Base-by-base conservation (phyloP, 2,329 filamentous ascomycete genomes). In the Biscogniauxia marginata region DNA sequence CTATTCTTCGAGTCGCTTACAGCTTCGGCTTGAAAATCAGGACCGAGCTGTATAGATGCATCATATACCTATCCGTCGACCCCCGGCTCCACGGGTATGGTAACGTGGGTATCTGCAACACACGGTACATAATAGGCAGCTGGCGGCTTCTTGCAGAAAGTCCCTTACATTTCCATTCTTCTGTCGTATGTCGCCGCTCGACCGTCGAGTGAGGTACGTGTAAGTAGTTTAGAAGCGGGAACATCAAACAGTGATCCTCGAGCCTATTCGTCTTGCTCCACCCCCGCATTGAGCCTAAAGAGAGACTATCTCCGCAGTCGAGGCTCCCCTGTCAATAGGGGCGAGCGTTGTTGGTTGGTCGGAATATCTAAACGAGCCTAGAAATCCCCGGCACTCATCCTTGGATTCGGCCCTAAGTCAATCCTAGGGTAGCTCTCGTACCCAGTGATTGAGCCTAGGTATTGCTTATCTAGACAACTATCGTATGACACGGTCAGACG, bases 261-360 rank as follows among this genome's bases (percentile, higher is more conserved):
- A 30, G 48, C 30, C 30, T 6, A n/a, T 39, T 39, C 30, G 30
- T 23, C 45, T 21, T 13, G 45, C 19, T 30, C 46, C 21, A 22
- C 53, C 64, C 63, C 61, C 64, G 65, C 65, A 69, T 68, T 70
- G 61, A 70, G 67, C 67, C 67, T 70, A 69, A 69, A 66, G 52
- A 52, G 54, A 59, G 57, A 48, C 52, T 54, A 64, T 63, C 61
- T 65, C 62, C 65, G 63, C 64, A 55, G 59, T 55, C 53, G 56
- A 54, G 53, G 20, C 45, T 57, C 45, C 45, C 21, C 16, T 23
- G 21, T 20, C 45, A 21, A 21, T 9, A 23, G 21, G 19, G 21
- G 45, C 45, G 3, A 9, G 18, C 45, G n/a, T 16, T 18, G 11
- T 7, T 46, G 19, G 45, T 46, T 46, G 45, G 45, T 46, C 45